phyloP scores from a whole-genome alignment of 371 early-diverging fungal species.

The Actinomortierella ambigua region DNA sequence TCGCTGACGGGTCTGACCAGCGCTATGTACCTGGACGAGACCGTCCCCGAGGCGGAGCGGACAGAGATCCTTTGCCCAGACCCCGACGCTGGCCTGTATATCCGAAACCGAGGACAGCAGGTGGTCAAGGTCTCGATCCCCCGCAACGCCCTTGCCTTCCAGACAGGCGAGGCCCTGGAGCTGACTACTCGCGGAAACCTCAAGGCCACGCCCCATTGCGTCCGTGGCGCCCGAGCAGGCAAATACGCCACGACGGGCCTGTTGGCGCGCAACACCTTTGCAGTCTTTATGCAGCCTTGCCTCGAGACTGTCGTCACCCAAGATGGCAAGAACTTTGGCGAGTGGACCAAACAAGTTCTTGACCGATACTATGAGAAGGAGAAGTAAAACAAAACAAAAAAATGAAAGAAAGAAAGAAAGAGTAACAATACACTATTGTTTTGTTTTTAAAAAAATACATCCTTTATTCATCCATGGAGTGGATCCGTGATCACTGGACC shows the following conservation, averaged over 20 bases:
- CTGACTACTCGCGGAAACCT: conserved; percentile 52
- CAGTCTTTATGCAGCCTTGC: conserved; percentile 65
- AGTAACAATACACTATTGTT: too few relatives aligned
- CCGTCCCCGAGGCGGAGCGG: conserved; percentile 8
- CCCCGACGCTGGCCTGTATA: conserved; percentile 57
- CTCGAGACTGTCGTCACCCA: conserved; percentile 47
- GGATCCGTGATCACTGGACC: too few relatives aligned
- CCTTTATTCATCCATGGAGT: too few relatives aligned
- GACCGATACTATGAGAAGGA: conserved; percentile 46
- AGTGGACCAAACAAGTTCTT: conserved; percentile 59
- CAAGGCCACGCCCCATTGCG: conserved; percentile 68
- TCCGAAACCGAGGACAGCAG: conserved; percentile 51
- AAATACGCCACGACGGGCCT: conserved; percentile 28
- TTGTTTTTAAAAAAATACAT: too few relatives aligned
- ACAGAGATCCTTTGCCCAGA: conserved; percentile 47
- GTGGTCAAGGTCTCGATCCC: conserved; percentile 60
- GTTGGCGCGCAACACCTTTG: conserved; percentile 65
- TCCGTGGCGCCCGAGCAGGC: conserved; percentile 51
- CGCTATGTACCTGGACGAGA: conserved; percentile 60
- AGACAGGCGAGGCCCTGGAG: conserved; percentile 68
- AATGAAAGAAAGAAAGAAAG: neutral
- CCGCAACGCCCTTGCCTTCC: conserved; percentile 62
- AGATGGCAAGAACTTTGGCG: conserved; percentile 58
- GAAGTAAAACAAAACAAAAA: conserved; percentile 3
- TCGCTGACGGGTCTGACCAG: conserved; percentile 56